Conservation (phyloP, 2,329 filamentous ascomycete genomes). For the Cytospora mali region DNA sequence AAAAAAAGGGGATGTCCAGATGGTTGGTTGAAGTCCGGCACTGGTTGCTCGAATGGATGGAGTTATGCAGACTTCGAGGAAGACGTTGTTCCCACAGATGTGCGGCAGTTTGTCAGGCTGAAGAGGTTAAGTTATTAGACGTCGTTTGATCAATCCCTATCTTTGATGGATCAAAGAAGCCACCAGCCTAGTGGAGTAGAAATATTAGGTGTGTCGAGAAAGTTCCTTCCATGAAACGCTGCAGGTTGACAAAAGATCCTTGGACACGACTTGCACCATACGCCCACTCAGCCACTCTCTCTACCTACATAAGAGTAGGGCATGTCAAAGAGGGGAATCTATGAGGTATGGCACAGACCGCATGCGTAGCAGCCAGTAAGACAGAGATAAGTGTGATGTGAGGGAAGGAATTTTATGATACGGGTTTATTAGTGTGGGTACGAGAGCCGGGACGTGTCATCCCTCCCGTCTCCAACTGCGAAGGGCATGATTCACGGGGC, state of each 20-base stretch:
- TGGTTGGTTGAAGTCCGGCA: not conserved
- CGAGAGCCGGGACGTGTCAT: constrained; percentile 22
- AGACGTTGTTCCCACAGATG: not conserved
- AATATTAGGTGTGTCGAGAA: constrained; percentile 18
- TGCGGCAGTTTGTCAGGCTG: not conserved
- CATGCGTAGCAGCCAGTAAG: constrained; percentile 6
- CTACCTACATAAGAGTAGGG: too few relatives aligned
- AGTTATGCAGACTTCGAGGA: not conserved
- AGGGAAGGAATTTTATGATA: constrained; percentile 25
- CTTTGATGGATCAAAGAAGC: constrained; percentile 1
- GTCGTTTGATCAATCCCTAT: not conserved
- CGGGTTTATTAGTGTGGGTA: constrained; percentile 26
- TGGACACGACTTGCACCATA: constrained; percentile 19
- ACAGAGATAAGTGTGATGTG: constrained; percentile 18
- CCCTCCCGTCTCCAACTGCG: constrained; percentile 9
- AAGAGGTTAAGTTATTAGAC: constrained; percentile 1
- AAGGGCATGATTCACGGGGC: constrained; percentile 14
- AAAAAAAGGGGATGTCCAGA: too few relatives aligned
- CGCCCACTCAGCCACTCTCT: constrained; percentile 4
- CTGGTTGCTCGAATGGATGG: not conserved
- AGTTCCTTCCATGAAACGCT: constrained; percentile 23
- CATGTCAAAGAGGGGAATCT: too few relatives aligned
- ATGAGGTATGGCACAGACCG: not conserved
- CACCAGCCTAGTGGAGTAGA: constrained; percentile 11
- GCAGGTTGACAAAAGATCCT: constrained; percentile 19